Conservation (phyloP, 805 yeast species). For the Spathaspora arborariae region DNA sequence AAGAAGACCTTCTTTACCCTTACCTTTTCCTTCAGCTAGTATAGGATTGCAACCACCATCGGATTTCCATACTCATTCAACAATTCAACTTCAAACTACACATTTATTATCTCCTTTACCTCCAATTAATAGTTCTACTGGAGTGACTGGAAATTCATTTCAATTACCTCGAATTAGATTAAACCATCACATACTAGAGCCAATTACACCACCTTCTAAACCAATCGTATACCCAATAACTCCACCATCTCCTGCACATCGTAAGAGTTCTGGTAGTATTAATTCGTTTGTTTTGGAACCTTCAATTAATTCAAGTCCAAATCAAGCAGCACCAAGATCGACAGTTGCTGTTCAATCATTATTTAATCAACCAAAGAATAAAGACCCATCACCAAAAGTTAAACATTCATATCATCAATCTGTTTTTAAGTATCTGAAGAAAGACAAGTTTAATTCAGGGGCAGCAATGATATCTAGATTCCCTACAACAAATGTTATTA, state of each 20-base stretch:
- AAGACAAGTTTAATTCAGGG: neutral
- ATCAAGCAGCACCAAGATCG: neutral
- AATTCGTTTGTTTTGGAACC: neutral
- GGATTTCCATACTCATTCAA: neutral
- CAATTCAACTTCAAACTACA: neutral
- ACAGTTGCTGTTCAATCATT: neutral
- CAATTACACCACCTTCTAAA: neutral
- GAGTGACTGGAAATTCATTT: neutral
- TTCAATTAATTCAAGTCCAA: neutral
- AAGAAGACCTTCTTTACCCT: neutral
- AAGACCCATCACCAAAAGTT: neutral
- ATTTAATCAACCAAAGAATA: neutral
- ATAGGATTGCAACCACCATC: neutral
- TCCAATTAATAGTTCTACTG: neutral
- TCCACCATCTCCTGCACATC: neutral
- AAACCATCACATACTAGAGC: neutral
- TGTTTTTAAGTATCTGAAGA: neutral
- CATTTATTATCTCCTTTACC: neutral
- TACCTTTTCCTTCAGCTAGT: neutral
- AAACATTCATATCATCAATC: neutral
- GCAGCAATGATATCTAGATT: conserved; percentile 2
- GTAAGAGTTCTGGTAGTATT: neutral
- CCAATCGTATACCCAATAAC: neutral
- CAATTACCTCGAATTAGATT: neutral
- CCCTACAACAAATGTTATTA: neutral